Percentiles rank a stretch among this genome's conserved stretches.
Evolutionary conservation across 345 rosid genomes (phyloP).

Genomic region (Bruguiera sexangula): DNA sequence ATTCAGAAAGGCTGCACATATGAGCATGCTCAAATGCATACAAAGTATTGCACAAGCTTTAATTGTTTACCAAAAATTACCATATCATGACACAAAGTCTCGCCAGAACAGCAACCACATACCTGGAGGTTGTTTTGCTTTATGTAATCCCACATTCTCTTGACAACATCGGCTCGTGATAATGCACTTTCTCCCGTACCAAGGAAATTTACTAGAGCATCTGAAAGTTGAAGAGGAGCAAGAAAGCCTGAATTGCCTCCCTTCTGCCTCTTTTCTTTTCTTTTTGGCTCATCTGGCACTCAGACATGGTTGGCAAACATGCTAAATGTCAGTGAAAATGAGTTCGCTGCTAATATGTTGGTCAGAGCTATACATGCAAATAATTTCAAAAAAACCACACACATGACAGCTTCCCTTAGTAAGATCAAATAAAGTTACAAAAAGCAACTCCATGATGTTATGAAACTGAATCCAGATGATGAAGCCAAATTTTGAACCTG

Average conservation of each 20-base stretch:
- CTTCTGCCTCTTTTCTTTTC: slow-evolving; percentile 19
- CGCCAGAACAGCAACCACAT: background rate
- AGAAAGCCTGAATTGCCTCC: slow-evolving; percentile 20
- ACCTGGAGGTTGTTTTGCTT: slow-evolving; percentile 26
- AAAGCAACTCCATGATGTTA: no score
- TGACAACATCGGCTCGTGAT: slow-evolving; percentile 17
- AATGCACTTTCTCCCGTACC: slow-evolving; percentile 22
- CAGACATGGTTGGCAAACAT: background rate
- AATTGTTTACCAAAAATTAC: background rate
- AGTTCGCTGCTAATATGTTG: background rate
- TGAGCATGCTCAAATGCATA: no score
- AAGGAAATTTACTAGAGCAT: slow-evolving; percentile 18
- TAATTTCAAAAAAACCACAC: background rate
- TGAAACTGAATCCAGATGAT: background rate
- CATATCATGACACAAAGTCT: background rate
- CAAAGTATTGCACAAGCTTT: no score
- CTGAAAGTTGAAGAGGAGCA: slow-evolving; percentile 24
- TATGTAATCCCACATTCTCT: slow-evolving; percentile 25
- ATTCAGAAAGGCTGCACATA: no score
- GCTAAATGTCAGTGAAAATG: background rate
- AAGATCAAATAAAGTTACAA: no score
- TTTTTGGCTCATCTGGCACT: slow-evolving; percentile 8
- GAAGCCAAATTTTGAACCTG: slow-evolving; percentile 5
- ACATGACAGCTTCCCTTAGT: no score
- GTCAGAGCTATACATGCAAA: background rate